Conservation (phyloP, 345 rosid species). For the Excoecaria agallocha region DNA sequence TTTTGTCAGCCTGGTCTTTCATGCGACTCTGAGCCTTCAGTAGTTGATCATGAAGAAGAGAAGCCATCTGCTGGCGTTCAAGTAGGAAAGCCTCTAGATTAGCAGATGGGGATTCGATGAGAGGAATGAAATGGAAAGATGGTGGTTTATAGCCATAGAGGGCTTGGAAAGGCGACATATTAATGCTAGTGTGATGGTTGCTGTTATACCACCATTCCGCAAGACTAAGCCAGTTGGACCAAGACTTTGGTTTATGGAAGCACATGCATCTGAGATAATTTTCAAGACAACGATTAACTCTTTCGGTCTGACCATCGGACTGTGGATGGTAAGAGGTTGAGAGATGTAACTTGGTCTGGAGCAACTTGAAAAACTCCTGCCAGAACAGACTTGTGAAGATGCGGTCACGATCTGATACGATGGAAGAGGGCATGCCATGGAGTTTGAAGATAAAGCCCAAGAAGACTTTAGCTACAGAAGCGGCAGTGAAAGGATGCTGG, state of each 20-base stretch:
- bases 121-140: too few relatives aligned
- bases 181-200: not conserved
- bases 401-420: not conserved
- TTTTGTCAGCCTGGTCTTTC: not conserved
- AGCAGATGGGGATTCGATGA: too few relatives aligned
- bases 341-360: not conserved
- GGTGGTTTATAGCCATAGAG: not conserved
- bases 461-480: accelerated
- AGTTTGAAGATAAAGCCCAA: not conserved
- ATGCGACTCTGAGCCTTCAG: not conserved
- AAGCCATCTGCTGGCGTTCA: not conserved
- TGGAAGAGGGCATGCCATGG: not conserved
- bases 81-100: not conserved
- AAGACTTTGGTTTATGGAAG: not conserved
- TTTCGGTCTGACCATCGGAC: not conserved
- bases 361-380: not conserved
- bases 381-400: not conserved
- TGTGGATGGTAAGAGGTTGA: not conserved
- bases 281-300: not conserved
- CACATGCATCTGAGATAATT: not conserved
- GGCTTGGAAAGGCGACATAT: not conserved
- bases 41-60: not conserved
- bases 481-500: not conserved
- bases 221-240: not conserved
- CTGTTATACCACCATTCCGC: not conserved